These are phyloP conservation scores for Cercospora sesami DNA, from an alignment of 2,329 filamentous ascomycete genomes.

Conservation along the genomic window DNA sequence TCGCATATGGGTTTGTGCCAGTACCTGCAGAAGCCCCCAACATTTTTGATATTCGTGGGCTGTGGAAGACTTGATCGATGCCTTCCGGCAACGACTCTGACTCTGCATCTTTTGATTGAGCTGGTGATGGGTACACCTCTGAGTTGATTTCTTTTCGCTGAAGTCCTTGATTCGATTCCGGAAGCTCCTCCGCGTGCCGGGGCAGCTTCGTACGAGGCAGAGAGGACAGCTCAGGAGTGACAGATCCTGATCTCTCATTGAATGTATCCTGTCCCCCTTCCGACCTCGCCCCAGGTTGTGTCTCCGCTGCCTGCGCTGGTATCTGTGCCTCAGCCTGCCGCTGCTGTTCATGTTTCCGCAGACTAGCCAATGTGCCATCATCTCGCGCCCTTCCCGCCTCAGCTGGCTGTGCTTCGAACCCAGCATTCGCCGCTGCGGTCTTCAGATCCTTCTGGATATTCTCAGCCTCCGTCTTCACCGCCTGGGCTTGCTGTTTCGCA, in stretches of 20 bases:
- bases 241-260: slow-evolving; percentile 52
- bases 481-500: slow-evolving; percentile 19
- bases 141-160: slow-evolving; percentile 52
- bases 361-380: slow-evolving; percentile 40
- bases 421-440: slow-evolving; percentile 16
- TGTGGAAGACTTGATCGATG: slow-evolving; percentile 63
- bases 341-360: slow-evolving; percentile 43
- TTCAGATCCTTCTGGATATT: slow-evolving; percentile 21
- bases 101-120: neutral
- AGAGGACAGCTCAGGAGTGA: slow-evolving; percentile 52
- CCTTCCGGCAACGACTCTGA: slow-evolving; percentile 51
- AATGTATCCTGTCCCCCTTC: slow-evolving; percentile 56
- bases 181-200: slow-evolving; percentile 49
- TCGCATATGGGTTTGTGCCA: slow-evolving; percentile 43
- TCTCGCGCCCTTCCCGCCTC: slow-evolving; percentile 25
- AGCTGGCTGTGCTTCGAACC: slow-evolving; percentile 3
- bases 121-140: slow-evolving; percentile 51
- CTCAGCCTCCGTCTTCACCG: slow-evolving; percentile 34
- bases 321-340: slow-evolving; percentile 53
- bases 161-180: slow-evolving; percentile 46
- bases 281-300: slow-evolving; percentile 36
- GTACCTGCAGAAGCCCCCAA: slow-evolving; percentile 42
- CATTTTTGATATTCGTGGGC: slow-evolving; percentile 57
- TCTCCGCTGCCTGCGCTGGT: slow-evolving; percentile 52
- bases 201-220: slow-evolving; percentile 57